Evolutionary conservation across 2,329 filamentous ascomycete genomes (phyloP).

Genomic region (Pseudogymnoascus sp.): DNA sequence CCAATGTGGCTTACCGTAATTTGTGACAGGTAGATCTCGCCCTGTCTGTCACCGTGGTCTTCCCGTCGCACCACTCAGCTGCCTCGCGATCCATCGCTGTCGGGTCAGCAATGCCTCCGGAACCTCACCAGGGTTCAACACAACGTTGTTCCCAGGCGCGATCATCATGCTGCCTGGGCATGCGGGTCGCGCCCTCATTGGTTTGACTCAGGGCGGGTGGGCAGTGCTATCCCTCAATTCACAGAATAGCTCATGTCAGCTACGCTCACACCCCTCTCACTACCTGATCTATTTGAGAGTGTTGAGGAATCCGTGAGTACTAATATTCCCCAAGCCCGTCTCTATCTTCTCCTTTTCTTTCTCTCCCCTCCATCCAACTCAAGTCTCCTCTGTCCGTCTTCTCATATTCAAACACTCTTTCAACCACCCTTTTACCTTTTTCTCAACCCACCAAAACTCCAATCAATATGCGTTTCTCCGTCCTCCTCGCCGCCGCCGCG

Average conservation of each 20-base stretch:
- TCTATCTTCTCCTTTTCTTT: background rate
- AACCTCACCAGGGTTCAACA: background rate
- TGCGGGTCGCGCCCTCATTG: background rate
- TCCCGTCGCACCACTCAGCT: background rate
- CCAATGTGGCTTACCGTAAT: background rate
- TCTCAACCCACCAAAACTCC: background rate
- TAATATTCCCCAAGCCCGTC: background rate
- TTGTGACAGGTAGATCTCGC: background rate
- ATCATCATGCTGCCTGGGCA: background rate
- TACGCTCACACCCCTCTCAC: background rate
- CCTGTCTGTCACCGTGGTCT: background rate
- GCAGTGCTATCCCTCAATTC: background rate
- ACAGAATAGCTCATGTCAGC: background rate
- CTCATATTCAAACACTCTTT: background rate
- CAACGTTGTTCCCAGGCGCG: background rate
- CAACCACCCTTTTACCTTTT: background rate
- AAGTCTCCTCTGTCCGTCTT: background rate
- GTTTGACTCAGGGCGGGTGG: background rate
- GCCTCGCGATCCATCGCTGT: background rate
- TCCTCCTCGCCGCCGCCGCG: background rate
- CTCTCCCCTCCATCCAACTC: background rate
- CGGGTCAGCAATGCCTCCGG: conserved; percentile 1
- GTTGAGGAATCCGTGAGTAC: background rate
- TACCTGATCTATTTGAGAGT: background rate
- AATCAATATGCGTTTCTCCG: background rate